A percentile compares a stretch with the other conserved stretches of the same genome.
Conservation (phyloP, 1,284 basidiomycete species). For the Ustilago esculenta region DNA sequence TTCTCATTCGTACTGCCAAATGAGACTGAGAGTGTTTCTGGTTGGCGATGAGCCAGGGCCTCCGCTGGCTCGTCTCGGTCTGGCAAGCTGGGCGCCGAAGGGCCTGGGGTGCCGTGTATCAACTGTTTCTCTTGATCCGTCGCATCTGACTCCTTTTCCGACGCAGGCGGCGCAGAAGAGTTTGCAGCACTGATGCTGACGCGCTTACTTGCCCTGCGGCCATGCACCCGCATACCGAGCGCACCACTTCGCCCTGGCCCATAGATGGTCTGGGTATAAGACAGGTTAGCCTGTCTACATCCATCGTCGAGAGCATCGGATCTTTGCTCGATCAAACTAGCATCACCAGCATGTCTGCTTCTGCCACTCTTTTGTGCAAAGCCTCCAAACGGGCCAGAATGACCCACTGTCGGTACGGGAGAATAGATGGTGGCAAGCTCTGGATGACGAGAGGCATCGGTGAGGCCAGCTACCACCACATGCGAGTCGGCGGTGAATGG, state of each 20-base stretch:
- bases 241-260: slow-evolving; percentile 52
- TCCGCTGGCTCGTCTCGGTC: neutral
- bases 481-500: slow-evolving; percentile 40
- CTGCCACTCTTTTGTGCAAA: slow-evolving; percentile 5
- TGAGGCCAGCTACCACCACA: slow-evolving; percentile 45
- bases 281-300: slow-evolving; percentile 16
- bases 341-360: neutral
- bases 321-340: neutral
- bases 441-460: slow-evolving; percentile 40
- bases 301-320: slow-evolving; percentile 1
- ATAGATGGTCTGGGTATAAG: slow-evolving; percentile 59
- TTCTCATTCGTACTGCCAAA: neutral
- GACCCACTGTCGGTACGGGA: slow-evolving; percentile 33
- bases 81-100: no score
- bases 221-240: slow-evolving; percentile 56
- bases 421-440: slow-evolving; percentile 52
- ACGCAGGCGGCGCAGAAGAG: slow-evolving; percentile 6
- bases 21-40: neutral
- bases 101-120: no score
- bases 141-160: neutral
- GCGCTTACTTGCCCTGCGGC: slow-evolving; percentile 41
- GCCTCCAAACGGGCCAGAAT: slow-evolving; percentile 17
- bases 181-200: slow-evolving; percentile 30
- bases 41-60: neutral
- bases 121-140: neutral